These are phyloP conservation scores for Phytopythium delawarense DNA, from an alignment of 352 stramenopile genomes.

Conservation along the genomic window DNA sequence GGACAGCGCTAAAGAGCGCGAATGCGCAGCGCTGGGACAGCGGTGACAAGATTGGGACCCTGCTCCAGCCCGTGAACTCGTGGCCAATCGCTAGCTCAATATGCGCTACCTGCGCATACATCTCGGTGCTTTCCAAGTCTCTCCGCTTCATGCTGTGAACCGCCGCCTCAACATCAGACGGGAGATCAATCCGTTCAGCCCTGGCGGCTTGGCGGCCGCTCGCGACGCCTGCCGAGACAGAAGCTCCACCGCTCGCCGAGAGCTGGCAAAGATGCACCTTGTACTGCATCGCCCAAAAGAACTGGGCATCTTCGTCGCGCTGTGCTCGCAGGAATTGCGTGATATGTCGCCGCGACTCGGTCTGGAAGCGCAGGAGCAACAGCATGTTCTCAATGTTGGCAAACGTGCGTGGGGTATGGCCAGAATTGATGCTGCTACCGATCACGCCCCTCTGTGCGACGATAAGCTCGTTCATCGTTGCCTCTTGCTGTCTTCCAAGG, in stretches of 20 bases:
- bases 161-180: not conserved
- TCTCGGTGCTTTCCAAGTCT: conserved; percentile 15
- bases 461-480: not conserved
- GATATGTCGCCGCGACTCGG: conserved; percentile 12
- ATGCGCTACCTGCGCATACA: conserved; percentile 31
- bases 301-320: conserved; percentile 17
- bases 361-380: conserved; percentile 21
- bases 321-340: conserved; percentile 10
- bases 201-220: not conserved
- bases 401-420: not conserved
- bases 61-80: conserved; percentile 38
- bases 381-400: conserved; percentile 25
- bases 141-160: conserved; percentile 1
- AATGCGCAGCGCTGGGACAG: conserved; percentile 52
- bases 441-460: not conserved
- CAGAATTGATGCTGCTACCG: not conserved
- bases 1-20: conserved; percentile 35
- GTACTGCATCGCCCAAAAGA: conserved; percentile 44
- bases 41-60: conserved; percentile 32
- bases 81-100: conserved; percentile 37
- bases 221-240: not conserved
- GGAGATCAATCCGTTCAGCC: not conserved
- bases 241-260: not conserved
- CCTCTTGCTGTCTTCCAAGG: not conserved
- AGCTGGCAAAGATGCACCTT: conserved; percentile 16